These are phyloP conservation scores for Jackrogersella multiformis DNA, from an alignment of 495 filamentous ascomycete species.

Conservation along the genomic window DNA sequence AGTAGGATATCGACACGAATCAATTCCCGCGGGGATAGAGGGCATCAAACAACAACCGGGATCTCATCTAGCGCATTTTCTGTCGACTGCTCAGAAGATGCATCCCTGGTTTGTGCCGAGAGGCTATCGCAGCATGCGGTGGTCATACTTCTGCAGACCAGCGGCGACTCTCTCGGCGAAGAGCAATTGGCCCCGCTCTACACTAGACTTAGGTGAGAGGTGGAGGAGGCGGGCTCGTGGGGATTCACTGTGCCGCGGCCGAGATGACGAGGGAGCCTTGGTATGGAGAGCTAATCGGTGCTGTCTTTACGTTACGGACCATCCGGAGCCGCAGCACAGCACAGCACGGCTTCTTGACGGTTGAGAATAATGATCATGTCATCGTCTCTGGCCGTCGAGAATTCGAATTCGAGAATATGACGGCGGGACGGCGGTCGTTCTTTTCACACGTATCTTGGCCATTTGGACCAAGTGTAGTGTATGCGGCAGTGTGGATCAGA, in stretches of 20 bases:
- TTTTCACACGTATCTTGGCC: constrained; percentile 53
- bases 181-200: constrained; percentile 44
- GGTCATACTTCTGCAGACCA: constrained; percentile 50
- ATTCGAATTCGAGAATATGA: no score
- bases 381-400: constrained; percentile 38
- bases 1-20: constrained; percentile 48
- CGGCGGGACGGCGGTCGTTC: constrained; percentile 49
- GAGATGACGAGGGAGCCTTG: constrained; percentile 44
- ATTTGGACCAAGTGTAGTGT: constrained; percentile 55
- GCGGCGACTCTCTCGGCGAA: constrained; percentile 48
- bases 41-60: constrained; percentile 42
- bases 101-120: constrained; percentile 40
- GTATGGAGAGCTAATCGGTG: constrained; percentile 51
- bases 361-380: constrained; percentile 39
- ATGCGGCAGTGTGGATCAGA: constrained; percentile 43
- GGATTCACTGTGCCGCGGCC: constrained; percentile 51
- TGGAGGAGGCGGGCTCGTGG: constrained; percentile 51
- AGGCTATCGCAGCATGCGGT: constrained; percentile 44
- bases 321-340: constrained; percentile 49
- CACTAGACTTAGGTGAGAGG: constrained; percentile 43
- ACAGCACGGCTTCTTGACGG: constrained; percentile 34
- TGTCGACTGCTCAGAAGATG: constrained; percentile 45
- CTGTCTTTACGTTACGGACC: constrained; percentile 47
- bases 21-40: constrained; percentile 47
- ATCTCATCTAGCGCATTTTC: constrained; percentile 33